Evolutionary conservation across 202 grass and related monocot species (phyloP), one percentile per base, ranked within the genome.

Genomic region (Bolboschoenoplectus hybrid): DNA sequence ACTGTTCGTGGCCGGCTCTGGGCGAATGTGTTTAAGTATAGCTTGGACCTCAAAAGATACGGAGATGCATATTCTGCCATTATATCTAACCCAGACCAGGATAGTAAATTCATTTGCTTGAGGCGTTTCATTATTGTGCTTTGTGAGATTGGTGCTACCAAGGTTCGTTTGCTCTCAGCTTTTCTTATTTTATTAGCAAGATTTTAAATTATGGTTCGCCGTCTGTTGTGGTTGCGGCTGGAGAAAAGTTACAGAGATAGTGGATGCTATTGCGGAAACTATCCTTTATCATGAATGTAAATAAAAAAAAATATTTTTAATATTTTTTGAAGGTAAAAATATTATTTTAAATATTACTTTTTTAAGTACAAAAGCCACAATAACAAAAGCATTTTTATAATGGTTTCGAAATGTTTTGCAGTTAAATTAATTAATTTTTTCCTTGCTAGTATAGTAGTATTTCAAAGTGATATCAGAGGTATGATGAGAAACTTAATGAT

Each of bases 51-150:
- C 85, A 98, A 98, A 90, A 62, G 90, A 61, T 98, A 93, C 64
- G 85, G 71, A 10, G 93, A 95, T 89, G 96, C 96, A 3, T 98
- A 98, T 86, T 95, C 93, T 47, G 91, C 96, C 38, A 92, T 98
- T 67, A 82, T 91, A 83, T 94, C 96, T 63, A 98, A 95, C 81
- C 88, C 96, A 75, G 93, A 98, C 84, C 90, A 91, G 13, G 96
- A 93, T 80, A 98, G 84, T 79, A 98, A 94, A 94, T 95, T 92
- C 53, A 87, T 93, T 39, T 95, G 93, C 71, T 90, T 98, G 74
- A 95, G 93, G 90, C 93, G 93, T 80, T 98, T 98, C 67, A 87
- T 98, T 82, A 88, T 92, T 87, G 96, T 95, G 86, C 93, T 98
- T 90, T 98, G 93, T 72, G 96, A 98, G 85, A 89, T 92, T 52